phyloP scores from a whole-genome alignment of 2,329 filamentous ascomycete genomes.

The Cercospora canescens region DNA sequence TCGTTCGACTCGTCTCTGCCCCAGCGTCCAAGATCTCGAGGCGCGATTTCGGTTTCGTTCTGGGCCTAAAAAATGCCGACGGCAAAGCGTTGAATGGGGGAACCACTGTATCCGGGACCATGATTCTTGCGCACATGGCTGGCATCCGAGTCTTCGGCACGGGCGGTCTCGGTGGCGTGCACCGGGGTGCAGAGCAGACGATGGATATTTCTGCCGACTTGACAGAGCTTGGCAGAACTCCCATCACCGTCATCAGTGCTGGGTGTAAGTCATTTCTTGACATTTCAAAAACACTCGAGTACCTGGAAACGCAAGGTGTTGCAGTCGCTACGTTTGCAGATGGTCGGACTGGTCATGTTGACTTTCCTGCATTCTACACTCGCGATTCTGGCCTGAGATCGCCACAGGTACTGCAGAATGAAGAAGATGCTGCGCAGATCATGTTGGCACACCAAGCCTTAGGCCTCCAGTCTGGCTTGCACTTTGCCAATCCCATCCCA shows the following conservation, averaged over 20 bases:
- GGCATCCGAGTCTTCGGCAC: conserved; percentile 94
- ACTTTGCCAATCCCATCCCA: conserved; percentile 89
- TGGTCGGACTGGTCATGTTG: conserved; percentile 68
- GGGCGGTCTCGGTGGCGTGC: conserved; percentile 90
- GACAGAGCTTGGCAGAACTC: conserved; percentile 86
- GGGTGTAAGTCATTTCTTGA: conserved; percentile 97
- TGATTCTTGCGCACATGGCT: conserved; percentile 81
- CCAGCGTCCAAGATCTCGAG: conserved; percentile 78
- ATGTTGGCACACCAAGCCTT: conserved; percentile 76
- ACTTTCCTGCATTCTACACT: conserved; percentile 93
- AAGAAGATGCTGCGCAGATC: conserved; percentile 84
- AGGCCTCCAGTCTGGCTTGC: conserved; percentile 72
- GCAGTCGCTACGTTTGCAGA: conserved; percentile 88
- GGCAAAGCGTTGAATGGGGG: conserved; percentile 77
- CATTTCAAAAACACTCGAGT: conserved; percentile 84
- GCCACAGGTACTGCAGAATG: conserved; percentile 71
- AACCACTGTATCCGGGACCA: conserved; percentile 91
- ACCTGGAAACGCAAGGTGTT: conserved; percentile 71
- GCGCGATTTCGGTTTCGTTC: conserved; percentile 79
- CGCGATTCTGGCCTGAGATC: conserved; percentile 81
- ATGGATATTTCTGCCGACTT: conserved; percentile 96
- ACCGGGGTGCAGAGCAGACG: conserved; percentile 79
- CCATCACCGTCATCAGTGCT: conserved; percentile 83
- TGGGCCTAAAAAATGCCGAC: conserved; percentile 68
- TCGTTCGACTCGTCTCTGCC: conserved; percentile 66